These are phyloP conservation scores for Blumeriella jaapii DNA, from an alignment of 2,329 filamentous ascomycete species.

Conservation along the genomic window DNA sequence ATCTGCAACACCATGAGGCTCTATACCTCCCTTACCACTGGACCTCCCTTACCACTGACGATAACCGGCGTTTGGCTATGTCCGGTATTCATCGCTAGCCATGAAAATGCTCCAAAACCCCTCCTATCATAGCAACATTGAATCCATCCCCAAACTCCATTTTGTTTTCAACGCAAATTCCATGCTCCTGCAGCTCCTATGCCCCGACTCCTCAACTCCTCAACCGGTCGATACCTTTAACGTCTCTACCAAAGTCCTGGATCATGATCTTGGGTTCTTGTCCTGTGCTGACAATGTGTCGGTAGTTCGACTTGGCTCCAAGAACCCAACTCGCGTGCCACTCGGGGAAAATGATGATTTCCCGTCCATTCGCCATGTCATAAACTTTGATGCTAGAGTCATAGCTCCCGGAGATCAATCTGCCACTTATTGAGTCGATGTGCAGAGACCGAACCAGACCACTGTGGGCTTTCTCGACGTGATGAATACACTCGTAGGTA, in stretches of 20 bases:
- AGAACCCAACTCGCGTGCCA: slow-evolving; percentile 98
- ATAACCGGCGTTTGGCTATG: too few species aligned
- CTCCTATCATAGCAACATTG: too few species aligned
- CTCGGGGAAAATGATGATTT: slow-evolving; percentile 76
- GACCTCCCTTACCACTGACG: too few species aligned
- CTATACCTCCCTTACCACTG: too few species aligned
- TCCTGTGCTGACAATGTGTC: slow-evolving; percentile 86
- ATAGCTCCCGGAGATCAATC: slow-evolving; percentile 86
- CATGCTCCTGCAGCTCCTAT: too few species aligned
- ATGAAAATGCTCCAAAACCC: too few species aligned
- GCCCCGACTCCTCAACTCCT: slow-evolving; percentile 35
- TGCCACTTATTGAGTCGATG: slow-evolving; percentile 74
- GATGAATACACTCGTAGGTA: slow-evolving; percentile 71
- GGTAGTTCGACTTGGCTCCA: slow-evolving; percentile 89
- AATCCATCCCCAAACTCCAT: too few species aligned
- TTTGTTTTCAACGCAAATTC: too few species aligned
- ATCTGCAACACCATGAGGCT: too few species aligned
- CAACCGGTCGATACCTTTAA: slow-evolving; percentile 46
- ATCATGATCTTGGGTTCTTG: slow-evolving; percentile 89
- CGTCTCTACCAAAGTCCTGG: slow-evolving; percentile 72
- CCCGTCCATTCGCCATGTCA: slow-evolving; percentile 68
- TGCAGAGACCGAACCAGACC: slow-evolving; percentile 83
- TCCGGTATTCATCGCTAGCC: too few species aligned
- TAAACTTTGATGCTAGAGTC: slow-evolving; percentile 94
- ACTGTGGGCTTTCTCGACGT: slow-evolving; percentile 65